phyloP scores from a whole-genome alignment of 106 monocot species.

The Platanthera guangdongensis region DNA sequence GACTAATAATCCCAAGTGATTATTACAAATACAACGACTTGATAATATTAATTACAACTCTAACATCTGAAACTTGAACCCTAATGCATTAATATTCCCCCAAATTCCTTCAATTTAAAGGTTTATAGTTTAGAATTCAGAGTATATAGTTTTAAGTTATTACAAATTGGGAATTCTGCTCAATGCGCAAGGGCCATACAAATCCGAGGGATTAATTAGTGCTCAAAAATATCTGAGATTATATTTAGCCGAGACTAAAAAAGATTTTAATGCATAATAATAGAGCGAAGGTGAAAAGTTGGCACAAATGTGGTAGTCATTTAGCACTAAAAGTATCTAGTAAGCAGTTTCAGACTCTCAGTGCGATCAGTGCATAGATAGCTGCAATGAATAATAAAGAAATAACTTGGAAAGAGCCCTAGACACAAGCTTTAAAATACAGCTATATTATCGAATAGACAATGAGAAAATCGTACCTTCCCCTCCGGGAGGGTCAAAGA shows the following conservation, averaged over 20 bases:
- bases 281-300: not conserved
- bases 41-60: no score
- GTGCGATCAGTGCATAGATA: not conserved
- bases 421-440: not conserved
- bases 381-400: not conserved
- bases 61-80: no score
- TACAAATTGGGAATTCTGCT: no score
- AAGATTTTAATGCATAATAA: not conserved
- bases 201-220: not conserved
- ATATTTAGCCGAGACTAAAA: not conserved
- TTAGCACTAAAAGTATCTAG: not conserved
- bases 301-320: not conserved
- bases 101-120: no score
- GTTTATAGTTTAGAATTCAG: no score
- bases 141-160: no score
- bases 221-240: not conserved
- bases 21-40: no score
- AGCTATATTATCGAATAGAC: not conserved
- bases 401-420: not conserved
- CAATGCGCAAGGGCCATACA: not conserved
- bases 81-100: no score
- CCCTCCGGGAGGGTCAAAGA: constrained; percentile 8
- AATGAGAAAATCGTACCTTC: constrained; percentile 22
- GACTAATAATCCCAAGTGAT: no score
- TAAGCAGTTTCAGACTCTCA: not conserved